These are phyloP conservation scores for Penicillium sclerotiorum DNA, from an alignment of 2,329 filamentous ascomycete genomes.

Conservation along the genomic window DNA sequence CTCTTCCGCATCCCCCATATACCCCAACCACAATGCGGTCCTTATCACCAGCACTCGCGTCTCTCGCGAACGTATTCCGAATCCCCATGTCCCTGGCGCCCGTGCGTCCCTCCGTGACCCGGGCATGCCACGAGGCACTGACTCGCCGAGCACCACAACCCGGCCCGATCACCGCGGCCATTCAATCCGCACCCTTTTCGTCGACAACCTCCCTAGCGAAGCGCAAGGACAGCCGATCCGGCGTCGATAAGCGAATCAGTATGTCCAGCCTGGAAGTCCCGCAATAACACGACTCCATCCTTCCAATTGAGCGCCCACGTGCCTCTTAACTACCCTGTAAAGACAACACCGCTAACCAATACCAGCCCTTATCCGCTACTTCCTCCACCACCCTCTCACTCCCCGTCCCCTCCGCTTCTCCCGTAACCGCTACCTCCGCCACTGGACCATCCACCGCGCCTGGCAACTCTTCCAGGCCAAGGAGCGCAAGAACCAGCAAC, in stretches of 20 bases:
- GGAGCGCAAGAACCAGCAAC: conserved; percentile 64
- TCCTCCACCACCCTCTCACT: conserved; percentile 68
- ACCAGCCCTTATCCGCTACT: conserved; percentile 66
- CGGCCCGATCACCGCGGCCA: conserved; percentile 27
- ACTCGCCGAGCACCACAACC: conserved; percentile 18
- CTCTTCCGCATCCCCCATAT: conserved; percentile 21
- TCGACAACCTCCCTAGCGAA: conserved; percentile 43
- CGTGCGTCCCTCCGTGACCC: conserved; percentile 28
- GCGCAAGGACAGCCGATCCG: conserved; percentile 36
- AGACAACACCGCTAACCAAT: conserved; percentile 15
- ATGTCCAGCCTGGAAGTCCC: conserved; percentile 23
- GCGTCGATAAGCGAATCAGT: conserved; percentile 50
- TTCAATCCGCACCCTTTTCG: conserved; percentile 39
- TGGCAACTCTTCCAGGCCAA: conserved; percentile 81
- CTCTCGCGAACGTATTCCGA: conserved; percentile 49
- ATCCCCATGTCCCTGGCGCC: conserved; percentile 42
- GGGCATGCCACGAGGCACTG: conserved; percentile 25
- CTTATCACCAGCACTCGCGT: conserved; percentile 45
- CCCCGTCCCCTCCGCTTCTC: conserved; percentile 83
- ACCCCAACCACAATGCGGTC: conserved; percentile 34
- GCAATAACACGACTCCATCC: background rate
- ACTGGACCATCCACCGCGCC: conserved; percentile 98
- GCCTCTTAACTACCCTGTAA: background rate
- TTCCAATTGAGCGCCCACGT: background rate
- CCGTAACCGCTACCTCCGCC: conserved; percentile 81